Base-by-base conservation (phyloP, 139 green algal genomes). In the Pleodorina starrii region DNA sequence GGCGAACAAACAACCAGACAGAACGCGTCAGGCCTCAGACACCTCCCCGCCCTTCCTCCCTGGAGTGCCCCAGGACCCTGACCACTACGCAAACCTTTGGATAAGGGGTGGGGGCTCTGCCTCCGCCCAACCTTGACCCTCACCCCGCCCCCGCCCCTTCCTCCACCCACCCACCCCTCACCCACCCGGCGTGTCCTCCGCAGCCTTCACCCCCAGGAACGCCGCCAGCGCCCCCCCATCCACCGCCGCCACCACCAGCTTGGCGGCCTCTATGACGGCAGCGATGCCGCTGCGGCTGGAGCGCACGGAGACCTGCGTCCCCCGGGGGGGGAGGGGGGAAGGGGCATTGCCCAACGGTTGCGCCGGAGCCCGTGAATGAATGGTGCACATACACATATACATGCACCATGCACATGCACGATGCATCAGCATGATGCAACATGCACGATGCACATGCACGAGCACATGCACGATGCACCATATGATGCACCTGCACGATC, bases 161-260 rank as follows among this genome's bases (percentile, higher is more conserved):
- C 23, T 11, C 27, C 59, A 11, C 27, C 59, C 23, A n/a, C 59
- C 59, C 59, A n/a, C 59, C 27, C 66, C 21, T 7, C 32, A 91
- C 88, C 11, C 91, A 69, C 91, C 93, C 2, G 92, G 75, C 0
- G 91, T 92, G 50, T 97, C 94, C 23, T 96, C 94, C 16, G 90
- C 78, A 11, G 75, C 94, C 84, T 96, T 96, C 19, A 93, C 72
- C 0, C 94, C 95, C 32, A 95, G 43, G 59, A 90, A 93, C 14
- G 92, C 84, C 2, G 92, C 93, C 72, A 98, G 85, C 7, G 90
- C 91, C 10, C 36, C 66, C 0, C n/a, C 59, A 89, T 98, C 93
- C 38, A 97, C 93, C 7, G 94, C 93, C 1, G 38, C 92, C 5
- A 95, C 57, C 29, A 96, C 89, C 2, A 72, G 81, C 71, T 97